Base-by-base conservation (phyloP, 345 rosid species). In the Euphorbia pulcherrima region DNA sequence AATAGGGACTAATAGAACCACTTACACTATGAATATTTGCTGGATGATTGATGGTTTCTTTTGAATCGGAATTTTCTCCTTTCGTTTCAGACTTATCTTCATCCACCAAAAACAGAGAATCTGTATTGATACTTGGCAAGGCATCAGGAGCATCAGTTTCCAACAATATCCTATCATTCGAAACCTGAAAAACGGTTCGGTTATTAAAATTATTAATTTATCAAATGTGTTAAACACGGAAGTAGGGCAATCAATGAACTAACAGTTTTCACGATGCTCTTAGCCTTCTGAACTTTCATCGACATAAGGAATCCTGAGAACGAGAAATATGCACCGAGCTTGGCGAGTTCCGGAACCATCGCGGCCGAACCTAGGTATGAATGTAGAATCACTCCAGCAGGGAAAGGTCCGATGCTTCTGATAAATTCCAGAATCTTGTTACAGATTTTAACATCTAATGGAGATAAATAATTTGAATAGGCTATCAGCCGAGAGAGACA, bases 121-220 rank as follows among this genome's bases (percentile, higher is more conserved):
- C 72, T 40, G 74, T 58, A 51, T 80, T 80, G 62, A 69, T 69
- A 69, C 74, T 85, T 23, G 98, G 98, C 58, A 89, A 17, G n/a
- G 96, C 97, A 75, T 93, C 98, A 2, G 98, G 97, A 33, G 96
- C 88, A 78, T 93, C 98, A 13, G 98, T 85, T 81, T 90, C 98
- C 72, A 93, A 70, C 70, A 89, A 83, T 67, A 93, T 87, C 81
- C 91, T 89, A 54, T 89, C 92, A n/a, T 64, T 75, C 71, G 96
- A 79, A 72, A 94, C 82, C 92, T 90, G 83, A 82, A 67, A 64
- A 75, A 44, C 0, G 50, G 40, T 71, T 69, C 20, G 20, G 76
- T 64, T 65, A 35, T 14, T 18, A 23, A 24, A 50, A 40, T 37
- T 39, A 44, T 14, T n/a, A 60, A 68, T 28, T 67, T 56, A 27